These are phyloP conservation scores for Suzukiozyma palmioleophila DNA, from an alignment of 1,139 yeast genomes.

Conservation along the genomic window DNA sequence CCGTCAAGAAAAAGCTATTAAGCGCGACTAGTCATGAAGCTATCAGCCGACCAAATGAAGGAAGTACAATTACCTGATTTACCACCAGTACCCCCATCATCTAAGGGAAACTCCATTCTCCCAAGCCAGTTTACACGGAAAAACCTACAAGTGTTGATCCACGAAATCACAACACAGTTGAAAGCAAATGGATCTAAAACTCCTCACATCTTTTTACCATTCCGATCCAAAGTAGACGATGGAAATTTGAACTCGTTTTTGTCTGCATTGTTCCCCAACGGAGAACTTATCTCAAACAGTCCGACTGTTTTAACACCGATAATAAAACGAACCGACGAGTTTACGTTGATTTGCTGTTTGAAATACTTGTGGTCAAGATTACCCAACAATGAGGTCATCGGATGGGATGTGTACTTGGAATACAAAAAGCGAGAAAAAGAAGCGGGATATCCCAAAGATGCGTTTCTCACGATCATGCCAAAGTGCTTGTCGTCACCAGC, in stretches of 20 bases:
- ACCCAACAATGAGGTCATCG: constrained; percentile 75
- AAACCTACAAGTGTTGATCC: constrained; percentile 60
- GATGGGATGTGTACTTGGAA: constrained; percentile 79
- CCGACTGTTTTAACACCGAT: constrained; percentile 30
- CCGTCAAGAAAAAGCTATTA: background rate
- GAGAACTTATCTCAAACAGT: constrained; percentile 35
- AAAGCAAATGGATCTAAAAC: constrained; percentile 54
- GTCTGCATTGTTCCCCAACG: constrained; percentile 49
- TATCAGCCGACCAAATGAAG: constrained; percentile 8
- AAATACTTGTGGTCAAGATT: constrained; percentile 85
- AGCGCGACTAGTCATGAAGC: constrained; percentile 8
- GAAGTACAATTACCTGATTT: constrained; percentile 26
- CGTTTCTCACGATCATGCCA: constrained; percentile 80
- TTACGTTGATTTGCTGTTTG: constrained; percentile 65
- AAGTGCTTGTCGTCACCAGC: constrained; percentile 77
- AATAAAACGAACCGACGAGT: constrained; percentile 51
- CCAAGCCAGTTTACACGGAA: constrained; percentile 53
- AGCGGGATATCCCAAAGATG: constrained; percentile 60
- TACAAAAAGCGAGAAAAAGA: constrained; percentile 64
- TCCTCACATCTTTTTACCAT: constrained; percentile 65
- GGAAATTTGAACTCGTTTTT: constrained; percentile 50
- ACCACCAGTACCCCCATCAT: constrained; percentile 11
- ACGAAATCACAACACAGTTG: constrained; percentile 59
- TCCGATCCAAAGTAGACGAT: constrained; percentile 62
- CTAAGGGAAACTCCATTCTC: constrained; percentile 12